Base-by-base conservation (phyloP, 208 protist species). In the Novymonas esmeraldas region DNA sequence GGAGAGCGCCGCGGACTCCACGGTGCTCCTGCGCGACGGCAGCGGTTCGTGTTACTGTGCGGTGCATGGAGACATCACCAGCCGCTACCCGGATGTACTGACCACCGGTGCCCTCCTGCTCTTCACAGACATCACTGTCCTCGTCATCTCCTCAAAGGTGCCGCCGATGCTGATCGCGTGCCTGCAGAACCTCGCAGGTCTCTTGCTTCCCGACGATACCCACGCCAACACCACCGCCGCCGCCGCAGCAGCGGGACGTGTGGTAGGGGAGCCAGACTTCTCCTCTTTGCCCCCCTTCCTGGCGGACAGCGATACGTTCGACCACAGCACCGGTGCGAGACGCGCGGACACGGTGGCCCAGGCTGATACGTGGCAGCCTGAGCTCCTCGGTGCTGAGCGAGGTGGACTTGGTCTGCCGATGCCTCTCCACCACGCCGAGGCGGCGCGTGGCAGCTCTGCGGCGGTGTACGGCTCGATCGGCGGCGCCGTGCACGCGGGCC, bases 1-100 rank as follows among this genome's bases (percentile, higher is more conserved):
- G 13, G 90, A 95, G 65, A 93, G 84, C 60, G 77, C 87, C 16
- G 74, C 79, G 3, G 90, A 95, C 79, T 89, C 87, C 22, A 93
- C 85, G 13, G 79, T 95, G 39, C 51, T 81, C n/a, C 60, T 95
- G 31, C 76, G 76, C 34, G 90, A 95, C 62, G 66, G 73, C 49
- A 87, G 76, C 44, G 80, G 84, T 6, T 73, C 80, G 20, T 78
- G 81, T 56, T 84, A 86, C 56, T 94, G 85, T 52, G 83, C 84
- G 11, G 59, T 96, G 7, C 90, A 96, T 70, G 84, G 87, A 36
- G 87, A 86, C 36, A 74, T 96, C 39, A 82, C 85, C 5, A 73
- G 41, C 52, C 82, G 64, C 24, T 96, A 96, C 67, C 88, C 90
- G 0, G 83, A 91, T 51, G 82, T 85, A 3, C 50, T 91, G n/a